Conservation (phyloP, 805 yeast genomes). For the Teunomyces funiuensis region DNA sequence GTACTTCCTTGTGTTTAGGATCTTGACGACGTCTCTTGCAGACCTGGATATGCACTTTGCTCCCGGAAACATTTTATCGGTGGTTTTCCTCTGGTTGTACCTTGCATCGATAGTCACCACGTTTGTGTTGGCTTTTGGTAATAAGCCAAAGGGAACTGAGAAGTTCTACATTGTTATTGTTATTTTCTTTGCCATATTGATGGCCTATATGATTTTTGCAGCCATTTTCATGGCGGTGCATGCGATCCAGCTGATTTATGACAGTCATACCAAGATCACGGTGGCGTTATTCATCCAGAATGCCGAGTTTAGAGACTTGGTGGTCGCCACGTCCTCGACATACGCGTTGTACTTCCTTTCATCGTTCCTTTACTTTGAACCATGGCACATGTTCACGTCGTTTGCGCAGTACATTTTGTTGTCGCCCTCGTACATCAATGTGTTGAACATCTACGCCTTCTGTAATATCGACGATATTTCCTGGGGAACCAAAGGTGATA, state of each 20-base stretch:
- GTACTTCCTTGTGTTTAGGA: constrained; percentile 62
- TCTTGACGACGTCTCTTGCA: constrained; percentile 54
- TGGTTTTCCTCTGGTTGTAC: constrained; percentile 55
- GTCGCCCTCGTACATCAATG: constrained; percentile 54
- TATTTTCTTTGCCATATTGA: constrained; percentile 56
- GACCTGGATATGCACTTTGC: constrained; percentile 39
- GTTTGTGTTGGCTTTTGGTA: constrained; percentile 63
- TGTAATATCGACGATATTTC: constrained; percentile 72
- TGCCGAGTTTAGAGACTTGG: constrained; percentile 46
- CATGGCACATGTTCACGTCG: constrained; percentile 65
- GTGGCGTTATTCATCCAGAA: constrained; percentile 47
- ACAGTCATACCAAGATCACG: constrained; percentile 39
- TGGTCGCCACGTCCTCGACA: constrained; percentile 60
- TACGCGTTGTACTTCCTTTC: constrained; percentile 61
- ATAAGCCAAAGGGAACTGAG: constrained; percentile 62
- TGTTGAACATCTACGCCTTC: constrained; percentile 65
- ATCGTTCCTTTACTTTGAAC: constrained; percentile 59
- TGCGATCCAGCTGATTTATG: constrained; percentile 41
- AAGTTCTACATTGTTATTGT: constrained; percentile 53
- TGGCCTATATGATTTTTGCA: constrained; percentile 58
- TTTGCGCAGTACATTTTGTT: constrained; percentile 51
- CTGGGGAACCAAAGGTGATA: constrained; percentile 74
- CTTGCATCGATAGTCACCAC: constrained; percentile 57
- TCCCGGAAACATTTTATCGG: constrained; percentile 49
- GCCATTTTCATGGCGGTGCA: constrained; percentile 58